Conservation (phyloP, 176 grass and related monocot species). For the Raddia guianensis region DNA sequence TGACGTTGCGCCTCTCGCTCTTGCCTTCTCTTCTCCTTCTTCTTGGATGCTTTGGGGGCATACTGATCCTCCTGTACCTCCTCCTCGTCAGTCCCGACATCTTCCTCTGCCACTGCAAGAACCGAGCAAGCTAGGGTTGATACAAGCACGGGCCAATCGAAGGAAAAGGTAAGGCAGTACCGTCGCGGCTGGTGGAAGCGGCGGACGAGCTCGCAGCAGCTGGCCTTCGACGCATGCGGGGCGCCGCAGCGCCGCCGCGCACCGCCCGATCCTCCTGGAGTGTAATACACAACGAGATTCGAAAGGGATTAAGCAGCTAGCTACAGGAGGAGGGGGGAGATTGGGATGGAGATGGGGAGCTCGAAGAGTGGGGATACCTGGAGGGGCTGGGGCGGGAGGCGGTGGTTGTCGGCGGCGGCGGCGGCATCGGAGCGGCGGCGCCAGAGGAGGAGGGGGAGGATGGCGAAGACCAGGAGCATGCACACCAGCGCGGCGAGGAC, state of each 20-base stretch:
- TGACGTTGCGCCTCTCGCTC: slow-evolving; percentile 72
- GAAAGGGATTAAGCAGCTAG: background rate
- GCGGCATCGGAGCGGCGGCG: slow-evolving; percentile 58
- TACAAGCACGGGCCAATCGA: background rate
- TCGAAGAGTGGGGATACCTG: slow-evolving; percentile 26
- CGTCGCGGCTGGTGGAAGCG: slow-evolving; percentile 61
- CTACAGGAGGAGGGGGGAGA: background rate
- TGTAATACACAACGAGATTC: background rate
- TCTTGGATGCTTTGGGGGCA: slow-evolving; percentile 66
- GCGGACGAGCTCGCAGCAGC: slow-evolving; percentile 56
- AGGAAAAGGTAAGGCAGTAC: slow-evolving; percentile 24
- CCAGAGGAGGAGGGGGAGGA: slow-evolving; percentile 81
- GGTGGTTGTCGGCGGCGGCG: slow-evolving; percentile 41
- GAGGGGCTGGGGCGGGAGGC: slow-evolving; percentile 55
- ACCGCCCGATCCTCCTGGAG: slow-evolving; percentile 72
- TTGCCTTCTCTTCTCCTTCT: slow-evolving; percentile 91
- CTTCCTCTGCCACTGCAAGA: slow-evolving; percentile 43
- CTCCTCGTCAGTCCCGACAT: slow-evolving; percentile 63
- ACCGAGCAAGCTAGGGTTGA: slow-evolving; percentile 7
- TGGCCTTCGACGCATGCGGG: slow-evolving; percentile 80
- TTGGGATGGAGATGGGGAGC: slow-evolving; percentile 3
- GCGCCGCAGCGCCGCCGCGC: slow-evolving; percentile 43
- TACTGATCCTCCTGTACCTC: slow-evolving; percentile 47
- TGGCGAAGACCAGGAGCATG: slow-evolving; percentile 55
- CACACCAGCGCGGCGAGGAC: slow-evolving; percentile 59